phyloP scores from a whole-genome alignment of 225 moss, liverwort and hornwort species.

The Rhytidiadelphus loreus region DNA sequence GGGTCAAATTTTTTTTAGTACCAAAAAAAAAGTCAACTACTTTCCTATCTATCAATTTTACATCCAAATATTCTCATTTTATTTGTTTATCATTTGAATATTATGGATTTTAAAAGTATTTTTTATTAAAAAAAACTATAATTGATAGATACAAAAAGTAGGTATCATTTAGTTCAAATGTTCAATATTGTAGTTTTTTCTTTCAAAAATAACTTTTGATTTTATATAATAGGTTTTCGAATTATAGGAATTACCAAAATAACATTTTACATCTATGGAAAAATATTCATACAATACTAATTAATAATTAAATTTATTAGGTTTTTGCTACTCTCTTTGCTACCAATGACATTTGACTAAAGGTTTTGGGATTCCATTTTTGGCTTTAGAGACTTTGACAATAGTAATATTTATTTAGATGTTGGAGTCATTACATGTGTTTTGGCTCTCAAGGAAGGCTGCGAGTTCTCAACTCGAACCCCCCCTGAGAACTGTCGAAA shows the following conservation, averaged over 20 bases:
- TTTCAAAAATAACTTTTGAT: not conserved
- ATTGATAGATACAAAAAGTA: not conserved
- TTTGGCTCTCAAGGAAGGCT: no score
- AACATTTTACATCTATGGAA: not conserved
- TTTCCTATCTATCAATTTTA: not conserved
- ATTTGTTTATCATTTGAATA: not conserved
- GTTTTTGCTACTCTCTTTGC: accelerated
- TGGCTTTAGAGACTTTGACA: accelerated
- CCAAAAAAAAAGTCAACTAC: not conserved
- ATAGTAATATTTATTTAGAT: accelerated
- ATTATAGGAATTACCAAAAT: not conserved
- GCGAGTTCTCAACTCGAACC: no score
- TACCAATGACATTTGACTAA: accelerated
- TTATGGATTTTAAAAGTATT: not conserved
- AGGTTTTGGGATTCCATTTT: accelerated
- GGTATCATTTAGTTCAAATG: not conserved
- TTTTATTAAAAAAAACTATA: not conserved
- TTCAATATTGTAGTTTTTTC: not conserved
- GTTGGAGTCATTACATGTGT: no score
- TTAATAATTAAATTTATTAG: not conserved
- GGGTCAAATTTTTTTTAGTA: no score
- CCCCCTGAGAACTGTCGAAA: no score
- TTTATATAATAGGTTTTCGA: not conserved
- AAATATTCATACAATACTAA: not conserved
- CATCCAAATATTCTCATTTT: not conserved